Evolutionary conservation across 768 basidiomycete genomes (phyloP).

Genomic region (Tephrocybe sp.): DNA sequence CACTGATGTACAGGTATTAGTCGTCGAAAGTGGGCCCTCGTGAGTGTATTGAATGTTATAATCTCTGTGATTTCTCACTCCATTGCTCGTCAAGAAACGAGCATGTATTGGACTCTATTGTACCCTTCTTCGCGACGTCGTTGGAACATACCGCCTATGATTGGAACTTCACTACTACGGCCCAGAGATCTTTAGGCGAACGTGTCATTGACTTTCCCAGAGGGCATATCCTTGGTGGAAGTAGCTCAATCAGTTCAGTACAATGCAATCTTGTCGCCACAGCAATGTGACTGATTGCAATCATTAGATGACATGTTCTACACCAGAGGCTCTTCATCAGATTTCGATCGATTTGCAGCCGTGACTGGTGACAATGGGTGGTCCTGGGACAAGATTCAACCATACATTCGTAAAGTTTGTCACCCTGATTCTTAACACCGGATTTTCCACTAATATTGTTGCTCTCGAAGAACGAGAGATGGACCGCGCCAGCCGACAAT

Average conservation of each 20-base stretch:
- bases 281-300: not conserved
- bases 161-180: conserved; percentile 31
- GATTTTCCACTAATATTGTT: not conserved
- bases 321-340: conserved; percentile 24
- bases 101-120: conserved; percentile 19
- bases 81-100: conserved; percentile 16
- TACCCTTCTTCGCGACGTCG: conserved; percentile 20
- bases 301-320: conserved; percentile 23
- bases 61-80: not conserved
- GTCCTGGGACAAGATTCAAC: conserved; percentile 26
- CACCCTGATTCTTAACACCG: not conserved
- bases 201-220: conserved; percentile 19
- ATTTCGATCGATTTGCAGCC: conserved; percentile 26
- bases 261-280: not conserved
- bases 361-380: conserved; percentile 26
- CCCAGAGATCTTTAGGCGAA: conserved; percentile 22
- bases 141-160: conserved; percentile 20
- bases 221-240: conserved; percentile 31
- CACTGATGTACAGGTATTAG: conserved; percentile 7
- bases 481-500: conserved; percentile 25
- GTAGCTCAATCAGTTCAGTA: conserved; percentile 27
- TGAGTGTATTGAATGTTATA: not conserved
- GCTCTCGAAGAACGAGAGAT: conserved; percentile 27
- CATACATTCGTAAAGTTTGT: conserved; percentile 6
- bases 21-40: conserved; percentile 17